These are phyloP conservation scores for Candida bentonensis DNA, from an alignment of 805 yeast species.

Conservation along the genomic window DNA sequence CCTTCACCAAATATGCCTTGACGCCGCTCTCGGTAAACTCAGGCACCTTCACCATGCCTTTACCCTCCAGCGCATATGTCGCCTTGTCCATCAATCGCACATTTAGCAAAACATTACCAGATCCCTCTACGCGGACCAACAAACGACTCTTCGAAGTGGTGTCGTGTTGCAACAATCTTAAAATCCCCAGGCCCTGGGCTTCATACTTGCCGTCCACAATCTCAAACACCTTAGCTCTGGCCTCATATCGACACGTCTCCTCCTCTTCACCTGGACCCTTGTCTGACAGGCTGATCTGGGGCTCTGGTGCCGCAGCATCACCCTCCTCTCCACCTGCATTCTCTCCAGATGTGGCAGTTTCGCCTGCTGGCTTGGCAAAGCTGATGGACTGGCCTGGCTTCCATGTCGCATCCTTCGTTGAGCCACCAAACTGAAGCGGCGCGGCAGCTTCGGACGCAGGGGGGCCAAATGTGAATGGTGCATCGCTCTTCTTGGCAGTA, in stretches of 20 bases:
- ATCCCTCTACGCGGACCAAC: slow-evolving; percentile 78
- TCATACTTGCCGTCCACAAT: slow-evolving; percentile 33
- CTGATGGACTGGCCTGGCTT: slow-evolving; percentile 10
- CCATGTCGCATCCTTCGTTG: slow-evolving; percentile 8
- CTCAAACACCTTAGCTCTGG: slow-evolving; percentile 58
- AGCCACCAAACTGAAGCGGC: background rate
- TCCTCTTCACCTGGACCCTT: slow-evolving; percentile 75
- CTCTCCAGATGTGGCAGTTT: slow-evolving; percentile 18
- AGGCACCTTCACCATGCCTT: slow-evolving; percentile 55
- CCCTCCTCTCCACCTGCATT: slow-evolving; percentile 31
- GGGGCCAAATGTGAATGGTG: slow-evolving; percentile 10
- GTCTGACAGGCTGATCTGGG: slow-evolving; percentile 27
- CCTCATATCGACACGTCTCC: slow-evolving; percentile 49
- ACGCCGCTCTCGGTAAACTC: slow-evolving; percentile 38
- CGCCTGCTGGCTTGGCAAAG: slow-evolving; percentile 4
- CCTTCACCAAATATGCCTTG: slow-evolving; percentile 53
- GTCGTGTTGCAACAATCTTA: slow-evolving; percentile 53
- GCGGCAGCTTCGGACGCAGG: background rate
- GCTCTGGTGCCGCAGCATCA: slow-evolving; percentile 29
- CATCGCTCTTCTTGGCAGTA: slow-evolving; percentile 2
- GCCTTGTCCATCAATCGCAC: slow-evolving; percentile 43
- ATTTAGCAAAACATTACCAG: slow-evolving; percentile 65
- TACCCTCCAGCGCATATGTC: slow-evolving; percentile 46
- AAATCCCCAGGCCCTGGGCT: slow-evolving; percentile 60
- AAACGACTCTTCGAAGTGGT: slow-evolving; percentile 52